Percentiles rank a stretch among this genome's conserved stretches.
Evolutionary conservation across 768 basidiomycete genomes (phyloP).

Genomic region (Arthromyces matolae): DNA sequence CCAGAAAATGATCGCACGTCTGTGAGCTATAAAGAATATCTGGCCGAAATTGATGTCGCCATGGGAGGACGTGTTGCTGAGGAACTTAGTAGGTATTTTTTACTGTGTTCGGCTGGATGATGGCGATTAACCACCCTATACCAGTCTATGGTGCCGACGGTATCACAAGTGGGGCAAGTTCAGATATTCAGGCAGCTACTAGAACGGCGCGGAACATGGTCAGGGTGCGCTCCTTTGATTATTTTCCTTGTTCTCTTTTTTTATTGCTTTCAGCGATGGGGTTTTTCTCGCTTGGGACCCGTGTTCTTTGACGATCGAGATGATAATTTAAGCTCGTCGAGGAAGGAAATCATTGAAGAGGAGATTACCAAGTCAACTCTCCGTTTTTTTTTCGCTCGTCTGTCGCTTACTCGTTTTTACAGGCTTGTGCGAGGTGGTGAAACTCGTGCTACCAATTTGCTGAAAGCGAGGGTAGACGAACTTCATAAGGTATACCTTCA

Average conservation of each 20-base stretch:
- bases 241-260: background rate
- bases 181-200: conserved; percentile 82
- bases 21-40: conserved; percentile 67
- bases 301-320: conserved; percentile 76
- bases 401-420: conserved; percentile 18
- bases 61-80: conserved; percentile 97
- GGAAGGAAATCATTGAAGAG: conserved; percentile 81
- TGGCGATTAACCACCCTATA: conserved; percentile 12
- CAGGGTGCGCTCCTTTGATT: conserved; percentile 48
- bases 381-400: background rate
- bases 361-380: conserved; percentile 75
- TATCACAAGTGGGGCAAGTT: conserved; percentile 88
- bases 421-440: conserved; percentile 69
- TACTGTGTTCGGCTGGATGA: conserved; percentile 21
- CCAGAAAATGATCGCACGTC: conserved; percentile 77
- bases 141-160: conserved; percentile 85
- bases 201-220: conserved; percentile 83
- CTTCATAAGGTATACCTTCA: conserved; percentile 59
- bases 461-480: conserved; percentile 68
- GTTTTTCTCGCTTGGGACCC: conserved; percentile 82
- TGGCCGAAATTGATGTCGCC: conserved; percentile 83
- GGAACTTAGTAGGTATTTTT: conserved; percentile 77
- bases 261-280: conserved; percentile 53
- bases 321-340: conserved; percentile 65
- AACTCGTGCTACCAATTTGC: conserved; percentile 56